Base-by-base conservation (phyloP, 1,284 basidiomycete genomes). In the Anthracocystis panici-leucophaei region DNA sequence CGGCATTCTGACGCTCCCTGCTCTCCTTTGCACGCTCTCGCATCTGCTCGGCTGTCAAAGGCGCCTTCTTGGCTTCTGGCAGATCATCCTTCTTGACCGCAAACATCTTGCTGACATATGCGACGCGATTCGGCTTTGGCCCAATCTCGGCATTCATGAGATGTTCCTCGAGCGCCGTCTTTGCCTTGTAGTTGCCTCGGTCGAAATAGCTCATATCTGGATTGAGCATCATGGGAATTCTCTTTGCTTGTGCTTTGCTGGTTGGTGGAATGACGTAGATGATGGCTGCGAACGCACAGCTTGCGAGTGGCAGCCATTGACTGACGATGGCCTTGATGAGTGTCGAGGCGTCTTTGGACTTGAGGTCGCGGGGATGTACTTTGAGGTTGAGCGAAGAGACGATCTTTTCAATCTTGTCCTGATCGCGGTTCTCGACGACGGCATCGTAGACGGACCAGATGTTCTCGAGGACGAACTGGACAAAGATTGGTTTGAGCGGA, bases 41-140 rank as follows among this genome's bases (percentile, higher is more conserved):
- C 91, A 97, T 92, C 84, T 97, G 93, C 38, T 97, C 94, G 0
- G 93, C 93, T 0, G 92, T 93, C 59, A 94, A 83, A 41, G 81
- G 79, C 25, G 77, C 77, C 38, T 76, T 75, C 58, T 79, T 77
- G n/a, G 76, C 69, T 92, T 95, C 92, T 0, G 96, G 96, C 33
- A 99, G 87, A 52, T 96, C 93, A 58, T 90, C 90, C 20, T 87
- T 87, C 23, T 90, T 87, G 1, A 98, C 91, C 0, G 95, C 95
- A 85, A 99, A 98, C 96, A 99, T 99, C 86, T 99, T 99, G 88
- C 93, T 97, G 58, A 99, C 92, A 85, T 96, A 97, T 5, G 88
- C 88, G 3, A 89, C 80, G 9, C 72, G 57, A n/a, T 66, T 62
- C 8, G 78, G 72, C 41, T 77, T 79, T 16, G 64, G 57, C 8